Evolutionary conservation across 306 rosid species (phyloP).

Genomic region (Cicer arietinum): DNA sequence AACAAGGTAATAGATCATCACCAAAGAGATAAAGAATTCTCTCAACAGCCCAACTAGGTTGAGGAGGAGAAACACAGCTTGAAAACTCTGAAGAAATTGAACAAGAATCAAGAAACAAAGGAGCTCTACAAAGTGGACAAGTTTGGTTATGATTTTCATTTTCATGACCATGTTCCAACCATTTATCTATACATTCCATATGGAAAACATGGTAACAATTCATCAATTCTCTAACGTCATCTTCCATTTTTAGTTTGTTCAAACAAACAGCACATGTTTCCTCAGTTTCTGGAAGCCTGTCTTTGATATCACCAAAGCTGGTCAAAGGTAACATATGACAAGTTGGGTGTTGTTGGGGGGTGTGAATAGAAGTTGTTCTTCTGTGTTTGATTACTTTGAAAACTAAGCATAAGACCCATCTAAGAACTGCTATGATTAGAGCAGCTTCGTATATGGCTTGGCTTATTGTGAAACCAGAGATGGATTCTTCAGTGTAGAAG

Average conservation of each 20-base stretch:
- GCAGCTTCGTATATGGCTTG: slow-evolving; percentile 71
- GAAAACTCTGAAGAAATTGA: slow-evolving; percentile 41
- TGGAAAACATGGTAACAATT: slow-evolving; percentile 83
- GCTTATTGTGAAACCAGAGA: slow-evolving; percentile 51
- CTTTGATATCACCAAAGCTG: slow-evolving; percentile 60
- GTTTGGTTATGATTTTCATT: slow-evolving; percentile 55
- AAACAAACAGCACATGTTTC: slow-evolving; percentile 82
- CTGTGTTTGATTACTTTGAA: slow-evolving; percentile 44
- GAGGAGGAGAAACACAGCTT: slow-evolving; percentile 45
- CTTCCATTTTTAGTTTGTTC: slow-evolving; percentile 53
- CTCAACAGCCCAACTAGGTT: slow-evolving; percentile 91
- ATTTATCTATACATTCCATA: slow-evolving; percentile 76
- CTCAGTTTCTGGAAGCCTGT: slow-evolving; percentile 48
- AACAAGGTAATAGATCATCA: slow-evolving; percentile 63
- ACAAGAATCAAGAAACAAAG: slow-evolving; percentile 49
- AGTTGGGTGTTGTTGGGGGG: background rate
- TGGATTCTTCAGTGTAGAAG: slow-evolving; percentile 48
- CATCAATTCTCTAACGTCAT: slow-evolving; percentile 72
- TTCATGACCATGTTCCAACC: slow-evolving; percentile 64
- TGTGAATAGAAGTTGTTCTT: background rate
- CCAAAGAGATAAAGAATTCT: slow-evolving; percentile 85
- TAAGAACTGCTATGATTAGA: slow-evolving; percentile 61
- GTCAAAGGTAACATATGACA: slow-evolving; percentile 41
- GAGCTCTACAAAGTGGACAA: slow-evolving; percentile 82
- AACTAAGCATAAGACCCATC: slow-evolving; percentile 66